Conservation (phyloP, 148 eudicot species). For the Rhododendron ferrugineum region DNA sequence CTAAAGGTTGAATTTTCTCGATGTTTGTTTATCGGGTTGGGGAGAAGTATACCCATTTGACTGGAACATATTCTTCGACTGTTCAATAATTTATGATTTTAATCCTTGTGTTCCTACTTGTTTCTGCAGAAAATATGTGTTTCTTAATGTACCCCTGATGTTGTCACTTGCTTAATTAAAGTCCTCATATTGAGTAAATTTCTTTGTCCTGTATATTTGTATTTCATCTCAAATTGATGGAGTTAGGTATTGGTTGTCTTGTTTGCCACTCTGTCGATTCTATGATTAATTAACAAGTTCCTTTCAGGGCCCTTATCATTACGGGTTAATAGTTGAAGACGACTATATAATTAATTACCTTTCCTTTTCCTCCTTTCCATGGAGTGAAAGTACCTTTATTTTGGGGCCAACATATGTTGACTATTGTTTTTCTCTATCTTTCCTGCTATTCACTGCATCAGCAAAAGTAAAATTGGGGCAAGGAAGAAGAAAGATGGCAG, state of each 20-base stretch:
- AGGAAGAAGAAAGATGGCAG: background rate
- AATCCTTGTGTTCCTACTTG: background rate
- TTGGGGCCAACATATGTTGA: conserved; percentile 6
- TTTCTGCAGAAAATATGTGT: background rate
- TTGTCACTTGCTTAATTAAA: background rate
- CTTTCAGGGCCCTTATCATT: conserved; percentile 11
- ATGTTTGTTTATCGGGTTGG: background rate
- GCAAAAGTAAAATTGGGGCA: background rate
- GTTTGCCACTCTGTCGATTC: background rate
- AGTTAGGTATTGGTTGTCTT: conserved; percentile 9
- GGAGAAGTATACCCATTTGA: background rate
- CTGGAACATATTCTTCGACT: background rate
- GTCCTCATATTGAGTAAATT: background rate
- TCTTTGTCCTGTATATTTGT: background rate
- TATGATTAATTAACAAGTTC: background rate
- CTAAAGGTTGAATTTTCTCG: background rate
- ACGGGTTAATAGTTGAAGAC: background rate
- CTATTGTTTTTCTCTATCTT: conserved; percentile 8
- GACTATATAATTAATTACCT: background rate
- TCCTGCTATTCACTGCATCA: background rate
- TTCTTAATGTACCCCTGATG: background rate
- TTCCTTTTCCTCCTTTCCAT: background rate
- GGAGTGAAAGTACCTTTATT: conserved; percentile 1
- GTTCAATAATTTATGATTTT: background rate
- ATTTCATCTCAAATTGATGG: background rate